Evolutionary conservation across 2,329 filamentous ascomycete genomes (phyloP), one percentile per base, ranked within the genome.

Genomic region (Phoma sp.): DNA sequence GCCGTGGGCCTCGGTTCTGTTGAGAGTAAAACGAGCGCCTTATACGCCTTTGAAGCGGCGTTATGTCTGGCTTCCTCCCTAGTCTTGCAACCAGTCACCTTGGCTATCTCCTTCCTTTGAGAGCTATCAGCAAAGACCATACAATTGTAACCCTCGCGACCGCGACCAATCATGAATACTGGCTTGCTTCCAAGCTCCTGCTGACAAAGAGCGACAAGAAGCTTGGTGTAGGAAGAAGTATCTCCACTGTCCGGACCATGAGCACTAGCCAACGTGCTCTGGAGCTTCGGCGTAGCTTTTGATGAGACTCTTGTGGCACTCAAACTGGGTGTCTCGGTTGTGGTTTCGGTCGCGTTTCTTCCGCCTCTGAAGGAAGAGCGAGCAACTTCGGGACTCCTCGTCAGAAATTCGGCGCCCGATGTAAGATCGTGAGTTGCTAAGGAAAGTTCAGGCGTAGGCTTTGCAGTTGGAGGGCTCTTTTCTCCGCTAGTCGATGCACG

Each of bases 81-180:
- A 12, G 44, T 55, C 17, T n/a, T 9, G 12, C 24, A 45, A 10
- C 36, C 40, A 1, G 17, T 32, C 2, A 49, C 35, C 19, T 36
- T 49, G 21, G 40, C 51, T 39, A 55, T 25, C 29, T 44, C 40
- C 13, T 38, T 38, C 8, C 19, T 35, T 6, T 31, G 17, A 15
- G 17, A 2, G 21, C 12, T 29, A 29, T 49, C 45, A 6, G 22
- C 15, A 36, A 40, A 40, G 12, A 49, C 45, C 21, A 49, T 49
- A 29, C 45, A 55, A 15, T 45, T 49, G 15, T 49, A 55, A 9
- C 39, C 45, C 31, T 49, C 40, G 3, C 45, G 51, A 22, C 45
- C 35, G n/a, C 45, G 45, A 15, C 35, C 40, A 12, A 49, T 31
- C 45, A 49, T 49, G 29, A 49, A 55, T 1, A 49, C 12, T 1